Evolutionary conservation across 2,329 filamentous ascomycete species (phyloP).

Genomic region (Cyphellophora attinorum): DNA sequence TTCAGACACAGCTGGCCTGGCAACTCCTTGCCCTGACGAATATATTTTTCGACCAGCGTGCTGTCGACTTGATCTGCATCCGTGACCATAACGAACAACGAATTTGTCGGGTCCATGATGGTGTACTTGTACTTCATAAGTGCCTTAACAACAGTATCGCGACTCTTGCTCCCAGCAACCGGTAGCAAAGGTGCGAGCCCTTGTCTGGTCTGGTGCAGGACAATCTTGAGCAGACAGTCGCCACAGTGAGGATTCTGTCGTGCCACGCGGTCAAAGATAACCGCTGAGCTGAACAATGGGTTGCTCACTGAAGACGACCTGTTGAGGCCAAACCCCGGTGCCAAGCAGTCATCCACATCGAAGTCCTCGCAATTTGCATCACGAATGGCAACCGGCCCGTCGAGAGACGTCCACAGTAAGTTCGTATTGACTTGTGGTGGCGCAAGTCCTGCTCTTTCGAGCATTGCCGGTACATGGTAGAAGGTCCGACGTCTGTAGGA

Average conservation of each 20-base stretch:
- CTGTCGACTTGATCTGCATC: conserved; percentile 5
- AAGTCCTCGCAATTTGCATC: conserved; percentile 3
- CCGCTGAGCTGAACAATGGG: conserved; percentile 2
- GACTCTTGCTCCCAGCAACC: not conserved
- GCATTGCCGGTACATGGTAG: conserved; percentile 2
- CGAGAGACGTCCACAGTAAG: conserved; percentile 5
- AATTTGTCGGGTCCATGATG: conserved; percentile 2
- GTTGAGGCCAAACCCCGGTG: conserved; percentile 1
- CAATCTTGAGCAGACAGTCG: conserved; percentile 5
- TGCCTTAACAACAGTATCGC: conserved; percentile 4
- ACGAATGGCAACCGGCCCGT: conserved; percentile 2
- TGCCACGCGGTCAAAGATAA: conserved; percentile 4
- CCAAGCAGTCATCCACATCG: conserved; percentile 4
- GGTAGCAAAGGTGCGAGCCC: conserved; percentile 3
- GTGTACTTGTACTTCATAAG: conserved; percentile 4
- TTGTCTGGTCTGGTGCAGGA: not conserved
- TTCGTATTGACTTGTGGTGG: conserved; percentile 3
- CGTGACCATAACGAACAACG: conserved; percentile 5
- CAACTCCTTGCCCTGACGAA: conserved; percentile 2
- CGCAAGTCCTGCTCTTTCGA: conserved; percentile 4
- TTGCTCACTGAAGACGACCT: not conserved
- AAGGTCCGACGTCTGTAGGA: conserved; percentile 3
- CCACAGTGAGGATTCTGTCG: conserved; percentile 4
- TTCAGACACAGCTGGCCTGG: conserved; percentile 6
- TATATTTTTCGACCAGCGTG: conserved; percentile 1